Evolutionary conservation across 2,329 filamentous ascomycete species (phyloP).

Genomic region (Zasmidium angulare): DNA sequence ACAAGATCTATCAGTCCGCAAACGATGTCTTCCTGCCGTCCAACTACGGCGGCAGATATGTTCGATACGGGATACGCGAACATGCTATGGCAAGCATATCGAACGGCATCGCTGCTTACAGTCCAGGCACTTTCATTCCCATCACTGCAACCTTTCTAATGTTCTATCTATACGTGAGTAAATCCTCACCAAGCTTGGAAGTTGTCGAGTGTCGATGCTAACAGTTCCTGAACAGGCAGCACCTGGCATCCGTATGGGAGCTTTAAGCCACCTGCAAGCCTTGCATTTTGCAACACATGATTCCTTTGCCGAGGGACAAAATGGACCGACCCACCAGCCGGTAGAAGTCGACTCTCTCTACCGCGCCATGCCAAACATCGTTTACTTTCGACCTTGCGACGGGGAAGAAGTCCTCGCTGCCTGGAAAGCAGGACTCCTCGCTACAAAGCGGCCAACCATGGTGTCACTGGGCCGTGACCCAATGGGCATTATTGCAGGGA

Average conservation of each 20-base stretch:
- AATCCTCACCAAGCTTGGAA: background rate
- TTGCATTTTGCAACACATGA: conserved; percentile 34
- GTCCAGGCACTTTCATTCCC: conserved; percentile 28
- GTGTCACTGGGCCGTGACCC: conserved; percentile 42
- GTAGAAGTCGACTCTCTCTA: conserved; percentile 29
- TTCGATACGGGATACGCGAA: conserved; percentile 59
- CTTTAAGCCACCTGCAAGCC: conserved; percentile 27
- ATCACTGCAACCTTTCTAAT: conserved; percentile 31
- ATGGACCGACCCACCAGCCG: conserved; percentile 33
- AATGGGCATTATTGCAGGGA: conserved; percentile 35
- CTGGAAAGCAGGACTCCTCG: conserved; percentile 32
- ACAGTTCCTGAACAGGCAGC: conserved; percentile 12
- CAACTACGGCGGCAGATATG: conserved; percentile 41
- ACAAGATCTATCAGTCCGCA: background rate
- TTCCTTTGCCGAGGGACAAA: conserved; percentile 29
- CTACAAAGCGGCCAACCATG: conserved; percentile 39
- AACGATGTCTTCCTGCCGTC: background rate
- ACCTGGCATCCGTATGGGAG: conserved; percentile 31
- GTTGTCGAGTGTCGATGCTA: too few relatives aligned
- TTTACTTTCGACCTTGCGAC: conserved; percentile 31
- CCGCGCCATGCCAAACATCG: conserved; percentile 31
- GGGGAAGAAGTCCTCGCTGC: conserved; percentile 38
- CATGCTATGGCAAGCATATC: conserved; percentile 58
- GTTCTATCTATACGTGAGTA: conserved; percentile 31
- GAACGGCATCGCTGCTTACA: conserved; percentile 32